Base-by-base conservation (phyloP, 306 rosid species). In the Rosa chinensis region DNA sequence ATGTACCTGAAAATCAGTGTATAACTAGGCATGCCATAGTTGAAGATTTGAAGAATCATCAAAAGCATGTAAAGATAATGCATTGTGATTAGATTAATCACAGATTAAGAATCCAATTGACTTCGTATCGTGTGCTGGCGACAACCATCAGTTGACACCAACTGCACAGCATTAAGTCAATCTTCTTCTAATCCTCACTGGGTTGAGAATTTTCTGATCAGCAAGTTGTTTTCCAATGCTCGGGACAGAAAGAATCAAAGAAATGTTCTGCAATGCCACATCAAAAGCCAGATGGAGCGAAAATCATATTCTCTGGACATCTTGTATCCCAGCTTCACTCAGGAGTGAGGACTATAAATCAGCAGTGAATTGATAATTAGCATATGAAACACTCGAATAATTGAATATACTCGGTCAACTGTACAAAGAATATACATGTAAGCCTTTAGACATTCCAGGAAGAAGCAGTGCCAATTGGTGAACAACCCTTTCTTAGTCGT, bases 381-480 rank as follows among this genome's bases (percentile, higher is more conserved):
- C 11, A 66, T 16, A 37, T 35, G 43, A 39, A 17, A 66, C 21
- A 39, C 10, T 1, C 18, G 28, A 66, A 59, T 59, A 71, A 59
- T 44, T 59, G 62, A 58, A 16, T 16, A 58, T 12, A 43, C n/a
- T 48, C 23, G 2, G 39, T 69, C 75, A 43, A 55, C 74, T 79
- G 72, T 39, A 76, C 78, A 75, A 21, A 32, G 63, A 32, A 53
- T 40, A 70, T 62, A 62, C 64, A 70, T 32, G 78, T 14, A 48
- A 50, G 56, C 73, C 66, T 72, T 10, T 55, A 0, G 76, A 70
- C 68, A 59, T 74, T 50, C 52, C 59, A 20, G 52, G 78, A 77
- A 69, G 49, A 48, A 44, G 74, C 70, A 58, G 21, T n/a, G 71
- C 32, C 71, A 7, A 37, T 18, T 18, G 14, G 39, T 61, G 21